A percentile compares a stretch with the other conserved stretches of the same genome.
phyloP scores from a whole-genome alignment of 192 early-diverging fungal species.

The Gonapodya prolifera region DNA sequence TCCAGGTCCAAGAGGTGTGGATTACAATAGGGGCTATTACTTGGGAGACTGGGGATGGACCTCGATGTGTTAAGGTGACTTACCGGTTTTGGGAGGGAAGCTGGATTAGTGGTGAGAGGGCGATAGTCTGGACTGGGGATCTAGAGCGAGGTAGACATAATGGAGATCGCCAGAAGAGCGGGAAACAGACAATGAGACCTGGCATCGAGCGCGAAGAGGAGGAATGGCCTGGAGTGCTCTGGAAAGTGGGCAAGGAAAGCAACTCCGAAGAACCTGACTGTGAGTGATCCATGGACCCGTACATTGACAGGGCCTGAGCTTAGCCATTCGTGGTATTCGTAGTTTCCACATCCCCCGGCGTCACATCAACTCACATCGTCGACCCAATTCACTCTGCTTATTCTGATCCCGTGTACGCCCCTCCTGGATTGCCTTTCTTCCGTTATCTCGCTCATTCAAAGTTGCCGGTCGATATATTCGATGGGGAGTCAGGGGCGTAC shows the following conservation, averaged over 20 bases:
- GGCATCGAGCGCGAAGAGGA: background rate
- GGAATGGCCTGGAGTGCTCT: background rate
- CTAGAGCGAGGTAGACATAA: background rate
- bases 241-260: background rate
- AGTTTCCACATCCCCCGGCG: background rate
- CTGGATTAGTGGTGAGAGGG: background rate
- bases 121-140: background rate
- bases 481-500: background rate
- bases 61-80: background rate
- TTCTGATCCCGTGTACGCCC: background rate
- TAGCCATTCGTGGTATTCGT: too few species aligned
- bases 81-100: background rate
- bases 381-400: background rate
- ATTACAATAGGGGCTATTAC: too few species aligned
- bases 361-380: background rate
- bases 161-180: background rate
- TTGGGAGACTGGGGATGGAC: background rate
- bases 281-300: too few species aligned
- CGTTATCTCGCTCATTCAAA: background rate
- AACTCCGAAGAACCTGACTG: background rate
- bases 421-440: background rate
- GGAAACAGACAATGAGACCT: background rate
- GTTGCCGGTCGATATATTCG: background rate
- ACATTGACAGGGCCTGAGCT: too few species aligned
- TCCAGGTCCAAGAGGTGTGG: background rate